Conservation (phyloP, 371 early-diverging fungal genomes). For the Mucor ambiguus region DNA sequence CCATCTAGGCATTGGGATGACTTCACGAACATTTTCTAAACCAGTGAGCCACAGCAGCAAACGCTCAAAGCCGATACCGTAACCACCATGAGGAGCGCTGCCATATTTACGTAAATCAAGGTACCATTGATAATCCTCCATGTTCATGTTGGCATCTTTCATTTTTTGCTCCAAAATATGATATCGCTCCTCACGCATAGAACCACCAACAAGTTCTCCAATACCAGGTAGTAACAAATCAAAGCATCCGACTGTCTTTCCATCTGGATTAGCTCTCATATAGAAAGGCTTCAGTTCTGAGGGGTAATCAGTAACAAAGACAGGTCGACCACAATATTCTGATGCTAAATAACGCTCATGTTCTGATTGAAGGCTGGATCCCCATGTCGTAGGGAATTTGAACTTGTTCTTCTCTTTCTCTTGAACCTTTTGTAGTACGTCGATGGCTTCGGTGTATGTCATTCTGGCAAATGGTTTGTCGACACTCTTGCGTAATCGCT, state of each 20-base stretch:
- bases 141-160: slow-evolving; percentile 55
- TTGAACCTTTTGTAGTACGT: slow-evolving; percentile 58
- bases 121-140: slow-evolving; percentile 85
- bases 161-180: slow-evolving; percentile 62
- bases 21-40: slow-evolving; percentile 81
- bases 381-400: slow-evolving; percentile 76
- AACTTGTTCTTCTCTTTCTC: slow-evolving; percentile 43
- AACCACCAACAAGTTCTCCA: slow-evolving; percentile 92
- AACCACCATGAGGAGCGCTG: slow-evolving; percentile 89
- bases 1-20: slow-evolving; percentile 80
- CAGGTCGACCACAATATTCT: slow-evolving; percentile 69
- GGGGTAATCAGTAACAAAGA: slow-evolving; percentile 94
- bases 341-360: slow-evolving; percentile 87
- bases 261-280: slow-evolving; percentile 73
- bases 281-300: slow-evolving; percentile 86
- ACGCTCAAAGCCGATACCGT: slow-evolving; percentile 93
- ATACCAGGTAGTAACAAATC: slow-evolving; percentile 90
- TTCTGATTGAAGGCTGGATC: slow-evolving; percentile 79
- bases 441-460: slow-evolving; percentile 84
- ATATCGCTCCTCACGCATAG: slow-evolving; percentile 79
- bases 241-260: slow-evolving; percentile 80
- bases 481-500: slow-evolving; percentile 39
- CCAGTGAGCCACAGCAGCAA: slow-evolving; percentile 81
- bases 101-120: slow-evolving; percentile 85
- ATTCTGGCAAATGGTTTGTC: slow-evolving; percentile 70